These are phyloP conservation scores for Colletotrichum echinochloae DNA, from an alignment of 2,329 filamentous ascomycete genomes.

Conservation along the genomic window DNA sequence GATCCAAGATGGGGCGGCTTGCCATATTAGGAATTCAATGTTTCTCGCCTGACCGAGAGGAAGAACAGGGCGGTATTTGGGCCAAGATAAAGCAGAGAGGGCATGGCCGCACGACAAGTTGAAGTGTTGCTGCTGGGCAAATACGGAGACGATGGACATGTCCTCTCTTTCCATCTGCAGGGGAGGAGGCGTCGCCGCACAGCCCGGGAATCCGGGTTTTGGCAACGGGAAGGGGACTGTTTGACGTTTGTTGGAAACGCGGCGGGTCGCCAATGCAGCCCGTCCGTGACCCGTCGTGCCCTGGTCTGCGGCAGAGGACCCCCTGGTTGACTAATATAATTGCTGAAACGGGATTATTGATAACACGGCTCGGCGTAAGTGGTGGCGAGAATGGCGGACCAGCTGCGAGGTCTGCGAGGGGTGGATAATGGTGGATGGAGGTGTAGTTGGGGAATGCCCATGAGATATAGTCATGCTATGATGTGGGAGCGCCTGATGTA, in stretches of 20 bases:
- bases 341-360: conserved; percentile 29
- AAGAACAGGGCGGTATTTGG: conserved; percentile 21
- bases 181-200: not conserved
- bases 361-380: conserved; percentile 21
- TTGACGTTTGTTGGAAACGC: conserved; percentile 35
- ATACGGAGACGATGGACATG: not conserved
- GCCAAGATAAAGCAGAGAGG: conserved; percentile 15
- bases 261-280: conserved; percentile 14
- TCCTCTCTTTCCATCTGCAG: no score
- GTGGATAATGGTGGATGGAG: not conserved
- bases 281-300: not conserved
- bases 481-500: not conserved
- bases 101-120: not conserved
- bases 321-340: not conserved
- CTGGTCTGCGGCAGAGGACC: conserved; percentile 20
- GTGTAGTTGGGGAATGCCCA: conserved; percentile 21
- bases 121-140: not conserved
- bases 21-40: conserved; percentile 36
- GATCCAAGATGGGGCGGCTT: conserved; percentile 34
- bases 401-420: conserved; percentile 13
- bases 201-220: not conserved
- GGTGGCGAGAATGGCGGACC: conserved; percentile 9
- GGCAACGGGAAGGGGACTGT: conserved; percentile 17
- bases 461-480: conserved; percentile 15
- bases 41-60: conserved; percentile 36